A percentile compares a stretch with the other conserved stretches of the same genome.
phyloP scores from a whole-genome alignment of 1,139 yeast genomes.

The Saccharomyces hybrid region DNA sequence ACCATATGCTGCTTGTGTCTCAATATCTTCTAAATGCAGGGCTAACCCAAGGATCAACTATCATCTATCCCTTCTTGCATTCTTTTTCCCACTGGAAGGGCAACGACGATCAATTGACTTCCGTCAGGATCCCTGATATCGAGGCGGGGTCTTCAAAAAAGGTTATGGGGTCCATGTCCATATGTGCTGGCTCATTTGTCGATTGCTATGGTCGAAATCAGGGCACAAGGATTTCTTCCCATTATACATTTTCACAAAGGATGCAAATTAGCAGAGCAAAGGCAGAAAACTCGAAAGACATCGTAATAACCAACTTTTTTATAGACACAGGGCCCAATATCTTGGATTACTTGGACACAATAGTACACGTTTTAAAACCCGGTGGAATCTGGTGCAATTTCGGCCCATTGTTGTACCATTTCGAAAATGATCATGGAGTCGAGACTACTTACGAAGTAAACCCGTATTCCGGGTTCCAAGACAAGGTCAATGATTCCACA shows the following conservation, averaged over 20 bases:
- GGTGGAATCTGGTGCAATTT: conserved; percentile 74
- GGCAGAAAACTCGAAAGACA: conserved; percentile 41
- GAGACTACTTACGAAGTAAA: conserved; percentile 12
- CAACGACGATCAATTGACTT: conserved; percentile 42
- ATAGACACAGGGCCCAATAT: conserved; percentile 73
- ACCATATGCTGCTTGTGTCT: conserved; percentile 70
- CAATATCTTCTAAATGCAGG: conserved; percentile 55
- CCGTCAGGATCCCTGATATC: conserved; percentile 47
- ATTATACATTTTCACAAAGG: conserved; percentile 36
- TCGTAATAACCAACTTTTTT: conserved; percentile 65
- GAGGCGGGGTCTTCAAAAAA: conserved; percentile 40
- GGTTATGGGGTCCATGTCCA: conserved; percentile 54
- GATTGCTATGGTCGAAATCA: conserved; percentile 60
- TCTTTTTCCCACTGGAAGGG: conserved; percentile 42
- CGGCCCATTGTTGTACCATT: conserved; percentile 86
- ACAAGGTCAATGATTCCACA: conserved; percentile 3
- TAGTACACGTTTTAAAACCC: conserved; percentile 43
- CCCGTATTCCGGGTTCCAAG: conserved; percentile 9
- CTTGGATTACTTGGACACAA: conserved; percentile 57
- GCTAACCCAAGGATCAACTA: conserved; percentile 34
- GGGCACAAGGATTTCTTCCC: conserved; percentile 34
- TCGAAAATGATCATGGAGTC: conserved; percentile 45
- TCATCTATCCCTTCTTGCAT: conserved; percentile 50
- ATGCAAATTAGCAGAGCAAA: conserved; percentile 34
- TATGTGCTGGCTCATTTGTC: conserved; percentile 73